phyloP scores from a whole-genome alignment of 208 protist genomes.

The Naegleria gruberi region DNA sequence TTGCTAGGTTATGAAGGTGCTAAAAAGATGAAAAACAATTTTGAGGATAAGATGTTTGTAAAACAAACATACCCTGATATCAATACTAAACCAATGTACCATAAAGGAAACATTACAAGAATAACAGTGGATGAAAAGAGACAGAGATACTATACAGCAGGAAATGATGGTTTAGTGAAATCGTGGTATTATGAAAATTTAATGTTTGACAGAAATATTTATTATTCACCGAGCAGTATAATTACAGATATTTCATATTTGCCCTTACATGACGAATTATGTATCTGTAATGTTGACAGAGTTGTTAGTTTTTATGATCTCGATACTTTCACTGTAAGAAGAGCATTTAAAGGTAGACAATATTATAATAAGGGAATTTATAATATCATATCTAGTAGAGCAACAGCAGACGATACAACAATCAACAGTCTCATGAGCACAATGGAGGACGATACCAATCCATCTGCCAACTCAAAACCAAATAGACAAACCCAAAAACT shows the following conservation, averaged over 20 bases:
- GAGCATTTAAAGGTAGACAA: neutral
- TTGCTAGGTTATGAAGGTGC: slow-evolving; percentile 18
- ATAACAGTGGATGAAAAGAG: neutral
- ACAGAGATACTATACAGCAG: slow-evolving; percentile 17
- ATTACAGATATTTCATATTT: neutral
- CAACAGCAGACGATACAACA: too few species aligned
- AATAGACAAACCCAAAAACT: too few species aligned
- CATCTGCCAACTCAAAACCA: too few species aligned
- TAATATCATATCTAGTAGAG: too few species aligned
- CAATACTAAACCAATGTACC: neutral
- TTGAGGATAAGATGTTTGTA: slow-evolving; percentile 22
- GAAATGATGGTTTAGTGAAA: slow-evolving; percentile 26
- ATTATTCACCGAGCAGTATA: neutral
- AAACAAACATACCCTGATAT: neutral
- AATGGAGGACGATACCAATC: too few species aligned
- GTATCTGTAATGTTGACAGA: neutral
- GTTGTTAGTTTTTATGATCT: neutral
- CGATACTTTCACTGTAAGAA: neutral
- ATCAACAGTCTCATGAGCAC: too few species aligned
- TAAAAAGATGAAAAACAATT: slow-evolving; percentile 25
- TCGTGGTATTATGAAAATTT: slow-evolving; percentile 2
- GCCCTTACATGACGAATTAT: neutral
- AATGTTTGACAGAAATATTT: neutral
- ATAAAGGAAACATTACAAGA: neutral
- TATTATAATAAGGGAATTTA: neutral